Base-by-base conservation (phyloP, 257 asterid genomes). In the Linderniella brevidens region DNA sequence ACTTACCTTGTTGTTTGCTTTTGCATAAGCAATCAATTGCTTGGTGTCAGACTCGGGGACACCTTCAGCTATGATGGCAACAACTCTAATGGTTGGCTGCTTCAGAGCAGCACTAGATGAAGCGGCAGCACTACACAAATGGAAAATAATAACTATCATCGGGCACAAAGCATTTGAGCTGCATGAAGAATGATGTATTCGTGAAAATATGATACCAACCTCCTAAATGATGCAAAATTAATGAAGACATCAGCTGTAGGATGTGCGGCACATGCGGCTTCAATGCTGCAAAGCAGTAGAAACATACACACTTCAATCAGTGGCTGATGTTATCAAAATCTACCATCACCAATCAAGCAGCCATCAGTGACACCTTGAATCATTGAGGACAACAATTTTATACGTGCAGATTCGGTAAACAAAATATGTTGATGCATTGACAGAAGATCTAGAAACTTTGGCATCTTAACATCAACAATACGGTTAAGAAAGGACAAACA, bases 231-330 rank as follows among this genome's bases (percentile, higher is more conserved):
- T 50, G 99, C 99, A 56, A 90, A 90, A 73, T 90, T 85, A 44
- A 90, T 90, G 87, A 90, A 90, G 38, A 90, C 99, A 77, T 90
- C 99, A 45, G 99, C 96, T 3, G 88, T 90, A 25, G 99, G 94
- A 58, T 85, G 94, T 9, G 96, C 84, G 45, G 96, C 88, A 69
- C 88, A 75, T 39, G 99, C 96, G 5, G 94, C 88, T 63, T 85
- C 96, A 55, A 85, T 59, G 52, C 99, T 90, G 93, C 61, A 59
- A 48, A 15, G 50, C n/a, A 41, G 38, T 12, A 8, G 43, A 17
- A 17, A 46, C 32, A 46, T 41, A 41, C 55, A 13, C 50, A 50
- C 37, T 35, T 16, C 38, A 43, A 52, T 57, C 18, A 44, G 39
- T 41, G 58, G 13, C 13, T 43, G 19, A 40, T 13, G 17, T 25